These are phyloP conservation scores for Phaeodactylum tricornutum DNA, from an alignment of 108 stramenopile genomes.

Conservation along the genomic window DNA sequence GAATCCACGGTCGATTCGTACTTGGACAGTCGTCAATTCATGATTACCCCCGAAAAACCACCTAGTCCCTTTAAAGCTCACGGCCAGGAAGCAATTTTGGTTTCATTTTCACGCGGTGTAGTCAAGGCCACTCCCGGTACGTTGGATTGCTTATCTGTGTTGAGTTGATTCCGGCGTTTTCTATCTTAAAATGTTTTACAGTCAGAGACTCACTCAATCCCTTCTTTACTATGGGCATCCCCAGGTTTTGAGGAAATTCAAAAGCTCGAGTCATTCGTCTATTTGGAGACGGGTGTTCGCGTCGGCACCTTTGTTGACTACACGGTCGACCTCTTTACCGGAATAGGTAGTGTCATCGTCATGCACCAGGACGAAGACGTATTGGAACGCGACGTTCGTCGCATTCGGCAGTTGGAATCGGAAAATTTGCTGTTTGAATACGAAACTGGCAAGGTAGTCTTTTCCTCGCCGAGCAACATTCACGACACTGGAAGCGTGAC, in stretches of 20 bases:
- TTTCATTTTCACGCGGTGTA: constrained; percentile 54
- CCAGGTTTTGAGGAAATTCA: constrained; percentile 69
- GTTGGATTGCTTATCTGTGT: no score
- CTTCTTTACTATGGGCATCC: no score
- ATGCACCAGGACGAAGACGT: constrained; percentile 58
- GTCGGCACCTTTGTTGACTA: constrained; percentile 63
- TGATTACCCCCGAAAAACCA: constrained; percentile 44
- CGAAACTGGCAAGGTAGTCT: constrained; percentile 10
- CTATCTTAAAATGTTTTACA: no score
- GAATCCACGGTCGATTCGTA: constrained; percentile 76
- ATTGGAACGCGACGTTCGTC: constrained; percentile 44
- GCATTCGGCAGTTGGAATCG: constrained; percentile 69
- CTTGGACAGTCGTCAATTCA: constrained; percentile 54
- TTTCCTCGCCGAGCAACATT: not conserved
- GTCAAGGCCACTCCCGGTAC: constrained; percentile 74
- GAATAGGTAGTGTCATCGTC: constrained; percentile 77
- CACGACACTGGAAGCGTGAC: no score
- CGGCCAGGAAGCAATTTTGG: constrained; percentile 82
- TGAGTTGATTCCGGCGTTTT: no score
- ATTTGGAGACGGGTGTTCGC: constrained; percentile 69
- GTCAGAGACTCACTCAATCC: no score
- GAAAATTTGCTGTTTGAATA: constrained; percentile 57
- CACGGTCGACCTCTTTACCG: constrained; percentile 78
- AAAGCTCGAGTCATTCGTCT: constrained; percentile 61
- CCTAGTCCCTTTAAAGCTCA: constrained; percentile 74